A percentile compares a stretch with the other conserved stretches of the same genome.
These are phyloP conservation scores for Drechslerella coelobrocha DNA, from an alignment of 2,329 filamentous ascomycete genomes.

Conservation along the genomic window DNA sequence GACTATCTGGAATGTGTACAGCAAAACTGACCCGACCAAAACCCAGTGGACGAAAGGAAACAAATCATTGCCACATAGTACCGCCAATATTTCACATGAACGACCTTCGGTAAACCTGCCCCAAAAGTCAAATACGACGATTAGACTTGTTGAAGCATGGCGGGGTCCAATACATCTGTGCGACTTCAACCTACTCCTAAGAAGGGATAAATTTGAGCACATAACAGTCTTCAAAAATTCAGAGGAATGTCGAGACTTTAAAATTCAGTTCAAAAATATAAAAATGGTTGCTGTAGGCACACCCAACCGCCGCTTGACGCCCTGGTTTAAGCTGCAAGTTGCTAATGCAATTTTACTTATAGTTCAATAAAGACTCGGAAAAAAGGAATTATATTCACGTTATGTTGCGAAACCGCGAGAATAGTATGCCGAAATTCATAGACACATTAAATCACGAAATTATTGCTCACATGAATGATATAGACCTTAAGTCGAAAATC, in stretches of 20 bases:
- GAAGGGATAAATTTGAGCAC: not conserved
- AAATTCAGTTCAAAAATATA: slow-evolving; percentile 10
- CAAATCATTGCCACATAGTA: not conserved
- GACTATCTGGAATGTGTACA: slow-evolving; percentile 5
- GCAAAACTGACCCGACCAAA: slow-evolving; percentile 8
- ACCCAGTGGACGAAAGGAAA: slow-evolving; percentile 13
- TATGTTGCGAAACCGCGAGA: slow-evolving; percentile 13
- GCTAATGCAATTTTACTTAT: slow-evolving; percentile 1
- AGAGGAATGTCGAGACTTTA: not conserved
- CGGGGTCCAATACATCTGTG: not conserved
- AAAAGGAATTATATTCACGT: slow-evolving; percentile 12
- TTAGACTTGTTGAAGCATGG: slow-evolving; percentile 1
- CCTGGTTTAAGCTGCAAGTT: not conserved
- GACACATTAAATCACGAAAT: not conserved
- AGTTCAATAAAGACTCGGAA: slow-evolving; percentile 14
- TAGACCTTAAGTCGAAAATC: not conserved
- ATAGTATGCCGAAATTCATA: slow-evolving; percentile 4
- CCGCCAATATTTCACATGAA: too few species aligned
- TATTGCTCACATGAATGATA: not conserved
- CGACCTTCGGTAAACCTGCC: not conserved
- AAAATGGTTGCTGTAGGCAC: slow-evolving; percentile 4
- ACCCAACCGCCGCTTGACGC: too few species aligned
- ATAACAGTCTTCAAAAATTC: not conserved
- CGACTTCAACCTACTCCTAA: not conserved
- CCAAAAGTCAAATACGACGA: not conserved